Percentiles rank a stretch among this genome's conserved stretches.
Evolutionary conservation across 768 basidiomycete species (phyloP).

Genomic region (Pulveroboletus sp.): DNA sequence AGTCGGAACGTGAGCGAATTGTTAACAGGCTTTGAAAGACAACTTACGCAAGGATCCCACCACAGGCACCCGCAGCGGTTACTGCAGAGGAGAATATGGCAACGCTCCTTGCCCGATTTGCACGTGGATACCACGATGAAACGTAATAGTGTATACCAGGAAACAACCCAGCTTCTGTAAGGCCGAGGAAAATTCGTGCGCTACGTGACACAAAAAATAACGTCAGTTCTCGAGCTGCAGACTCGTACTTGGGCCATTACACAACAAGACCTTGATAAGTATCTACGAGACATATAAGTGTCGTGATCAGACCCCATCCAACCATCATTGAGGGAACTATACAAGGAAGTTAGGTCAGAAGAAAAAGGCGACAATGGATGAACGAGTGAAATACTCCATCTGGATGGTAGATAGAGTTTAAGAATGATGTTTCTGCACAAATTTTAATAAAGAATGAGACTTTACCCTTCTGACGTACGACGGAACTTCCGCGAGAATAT

Average conservation of each 20-base stretch:
- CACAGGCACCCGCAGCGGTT: neutral
- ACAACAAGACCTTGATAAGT: neutral
- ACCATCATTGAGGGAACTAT: conserved; percentile 1
- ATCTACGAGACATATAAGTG: neutral
- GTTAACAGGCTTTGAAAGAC: neutral
- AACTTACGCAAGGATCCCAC: neutral
- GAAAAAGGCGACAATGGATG: neutral
- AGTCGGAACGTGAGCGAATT: neutral
- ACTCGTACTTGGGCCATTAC: neutral
- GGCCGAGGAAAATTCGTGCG: conserved; percentile 1
- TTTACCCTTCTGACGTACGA: neutral
- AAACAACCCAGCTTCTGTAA: neutral
- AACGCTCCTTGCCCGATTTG: neutral
- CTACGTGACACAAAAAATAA: neutral
- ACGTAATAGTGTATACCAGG: neutral
- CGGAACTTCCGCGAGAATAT: neutral
- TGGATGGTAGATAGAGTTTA: neutral
- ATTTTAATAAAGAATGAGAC: neutral
- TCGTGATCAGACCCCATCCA: conserved; percentile 1
- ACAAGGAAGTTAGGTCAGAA: neutral
- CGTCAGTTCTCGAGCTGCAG: neutral
- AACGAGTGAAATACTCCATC: neutral
- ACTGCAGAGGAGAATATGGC: neutral
- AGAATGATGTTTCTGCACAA: neutral
- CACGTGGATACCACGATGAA: conserved; percentile 3